phyloP scores from a whole-genome alignment of 1,284 basidiomycete species.

The Rhodotorula glutinis region DNA sequence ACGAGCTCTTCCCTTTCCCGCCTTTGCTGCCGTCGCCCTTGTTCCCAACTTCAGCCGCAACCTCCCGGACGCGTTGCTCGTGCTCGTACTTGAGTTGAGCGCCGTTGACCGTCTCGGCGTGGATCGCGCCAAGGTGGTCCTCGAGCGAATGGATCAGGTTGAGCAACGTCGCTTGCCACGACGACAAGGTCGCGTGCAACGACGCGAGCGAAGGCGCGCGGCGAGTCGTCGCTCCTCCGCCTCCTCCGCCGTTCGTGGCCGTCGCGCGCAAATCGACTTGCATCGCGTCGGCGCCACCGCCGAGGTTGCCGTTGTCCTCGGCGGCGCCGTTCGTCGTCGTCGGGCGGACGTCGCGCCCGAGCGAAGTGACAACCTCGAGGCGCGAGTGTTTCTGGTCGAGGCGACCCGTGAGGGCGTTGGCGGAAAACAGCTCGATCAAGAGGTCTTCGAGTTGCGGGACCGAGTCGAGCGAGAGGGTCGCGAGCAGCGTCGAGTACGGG shows the following conservation, averaged over 20 bases:
- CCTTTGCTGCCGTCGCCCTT: neutral
- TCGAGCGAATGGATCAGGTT: conserved; percentile 30
- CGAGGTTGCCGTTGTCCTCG: neutral
- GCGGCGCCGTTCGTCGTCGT: neutral
- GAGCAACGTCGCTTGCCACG: neutral
- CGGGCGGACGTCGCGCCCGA: conserved; percentile 71
- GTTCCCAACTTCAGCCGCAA: conserved; percentile 4
- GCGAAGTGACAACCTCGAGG: conserved; percentile 83
- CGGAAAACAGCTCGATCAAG: conserved; percentile 91
- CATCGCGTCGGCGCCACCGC: conserved; percentile 9
- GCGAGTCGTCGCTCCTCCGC: neutral
- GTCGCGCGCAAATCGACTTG: conserved; percentile 15
- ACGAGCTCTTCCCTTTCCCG: conserved; percentile 4
- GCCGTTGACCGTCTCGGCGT: conserved; percentile 9
- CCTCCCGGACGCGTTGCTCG: conserved; percentile 61
- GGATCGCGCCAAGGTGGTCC: conserved; percentile 17
- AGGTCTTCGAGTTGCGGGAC: conserved; percentile 87
- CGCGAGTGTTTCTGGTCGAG: conserved; percentile 84
- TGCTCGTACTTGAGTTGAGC: conserved; percentile 49
- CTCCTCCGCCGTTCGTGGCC: neutral
- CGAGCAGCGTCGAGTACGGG: conserved; percentile 64
- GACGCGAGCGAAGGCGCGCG: conserved; percentile 8
- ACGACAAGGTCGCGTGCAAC: conserved; percentile 7
- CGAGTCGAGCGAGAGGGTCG: conserved; percentile 65
- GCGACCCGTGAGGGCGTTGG: conserved; percentile 79